A percentile compares a stretch with the other conserved stretches of the same genome.
Conservation (phyloP, 495 filamentous ascomycete species). For the Durotheca rogersii region DNA sequence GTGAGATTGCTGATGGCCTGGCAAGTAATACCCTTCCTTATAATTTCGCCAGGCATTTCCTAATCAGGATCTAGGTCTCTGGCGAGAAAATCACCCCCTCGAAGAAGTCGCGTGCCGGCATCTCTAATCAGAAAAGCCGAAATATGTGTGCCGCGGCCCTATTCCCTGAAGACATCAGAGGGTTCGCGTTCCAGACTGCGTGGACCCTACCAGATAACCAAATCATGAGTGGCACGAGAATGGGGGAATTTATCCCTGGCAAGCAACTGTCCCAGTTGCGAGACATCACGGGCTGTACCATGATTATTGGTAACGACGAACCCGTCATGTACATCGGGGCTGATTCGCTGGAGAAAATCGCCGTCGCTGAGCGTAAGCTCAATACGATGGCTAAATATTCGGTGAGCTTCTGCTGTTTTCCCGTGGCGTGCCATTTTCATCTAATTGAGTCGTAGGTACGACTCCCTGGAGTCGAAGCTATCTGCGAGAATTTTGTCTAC, state of each 20-base stretch:
- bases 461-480: not conserved
- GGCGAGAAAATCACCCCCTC: not conserved
- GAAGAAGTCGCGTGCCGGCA: not conserved
- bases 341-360: constrained; percentile 16
- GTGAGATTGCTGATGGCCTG: constrained; percentile 10
- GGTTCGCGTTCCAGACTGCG: not conserved
- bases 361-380: constrained; percentile 38
- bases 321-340: constrained; percentile 40
- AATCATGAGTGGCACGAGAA: not conserved
- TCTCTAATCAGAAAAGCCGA: not conserved
- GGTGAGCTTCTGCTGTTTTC: constrained; percentile 33
- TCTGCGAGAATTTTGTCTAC: constrained; percentile 38
- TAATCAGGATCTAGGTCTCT: constrained; percentile 8
- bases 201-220: constrained; percentile 23
- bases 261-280: constrained; percentile 24
- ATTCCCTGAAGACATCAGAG: constrained; percentile 17
- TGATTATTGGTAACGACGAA: constrained; percentile 27
- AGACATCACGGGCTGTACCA: constrained; percentile 26
- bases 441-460: constrained; percentile 1
- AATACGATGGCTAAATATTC: constrained; percentile 35
- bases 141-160: not conserved
- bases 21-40: constrained; percentile 21
- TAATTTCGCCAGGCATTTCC: not conserved
- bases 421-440: not conserved
- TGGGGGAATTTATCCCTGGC: constrained; percentile 21